phyloP scores from a whole-genome alignment of 2,329 filamentous ascomycete species.

The Xylaria sp. region DNA sequence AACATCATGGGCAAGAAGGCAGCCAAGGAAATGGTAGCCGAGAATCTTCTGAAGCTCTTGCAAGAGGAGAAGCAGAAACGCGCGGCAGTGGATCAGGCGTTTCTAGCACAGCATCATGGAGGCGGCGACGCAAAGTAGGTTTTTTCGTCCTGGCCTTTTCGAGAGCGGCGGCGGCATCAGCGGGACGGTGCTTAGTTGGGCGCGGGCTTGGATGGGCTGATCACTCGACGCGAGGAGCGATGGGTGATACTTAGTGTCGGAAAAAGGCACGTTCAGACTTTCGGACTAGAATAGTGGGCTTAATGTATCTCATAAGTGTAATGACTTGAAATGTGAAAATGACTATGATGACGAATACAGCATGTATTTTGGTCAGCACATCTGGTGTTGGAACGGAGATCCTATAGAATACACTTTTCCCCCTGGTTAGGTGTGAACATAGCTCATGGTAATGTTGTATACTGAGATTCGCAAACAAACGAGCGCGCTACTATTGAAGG shows the following conservation, averaged over 20 bases:
- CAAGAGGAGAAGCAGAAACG: conserved; percentile 38
- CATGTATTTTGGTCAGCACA: neutral
- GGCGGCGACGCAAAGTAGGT: neutral
- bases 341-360: conserved; percentile 12
- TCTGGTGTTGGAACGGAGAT: neutral
- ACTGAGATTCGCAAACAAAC: neutral
- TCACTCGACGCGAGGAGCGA: neutral
- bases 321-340: conserved; percentile 2
- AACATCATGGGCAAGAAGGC: conserved; percentile 49
- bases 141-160: neutral
- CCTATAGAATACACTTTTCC: neutral
- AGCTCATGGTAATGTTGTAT: neutral
- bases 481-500: no score
- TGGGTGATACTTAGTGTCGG: neutral
- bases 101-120: neutral
- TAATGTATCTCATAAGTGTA: conserved; percentile 1
- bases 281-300: neutral
- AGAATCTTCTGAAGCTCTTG: conserved; percentile 53
- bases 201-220: neutral
- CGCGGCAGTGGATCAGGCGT: conserved; percentile 8
- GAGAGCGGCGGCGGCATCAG: neutral
- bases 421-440: neutral
- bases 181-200: neutral
- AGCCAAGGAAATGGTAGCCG: conserved; percentile 54
- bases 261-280: neutral